Percentiles rank a stretch among this genome's conserved stretches.
Conservation (phyloP, 305 asterid genomes). For the Fraxinus velutina region DNA sequence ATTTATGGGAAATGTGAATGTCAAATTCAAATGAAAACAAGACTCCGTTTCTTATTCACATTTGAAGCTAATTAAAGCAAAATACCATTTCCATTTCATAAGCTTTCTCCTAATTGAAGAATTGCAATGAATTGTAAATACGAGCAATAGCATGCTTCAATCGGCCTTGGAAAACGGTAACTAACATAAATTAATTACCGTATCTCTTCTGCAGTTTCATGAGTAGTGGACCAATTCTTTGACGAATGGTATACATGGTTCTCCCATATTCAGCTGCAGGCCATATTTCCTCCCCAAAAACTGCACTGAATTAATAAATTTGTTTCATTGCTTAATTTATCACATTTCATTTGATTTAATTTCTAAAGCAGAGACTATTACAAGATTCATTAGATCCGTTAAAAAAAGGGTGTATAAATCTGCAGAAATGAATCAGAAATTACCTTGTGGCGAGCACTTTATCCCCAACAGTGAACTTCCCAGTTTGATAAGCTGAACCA, state of each 20-base stretch:
- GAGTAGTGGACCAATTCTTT: constrained; percentile 80
- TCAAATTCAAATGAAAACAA: neutral
- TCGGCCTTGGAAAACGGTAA: neutral
- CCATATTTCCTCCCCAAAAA: constrained; percentile 96
- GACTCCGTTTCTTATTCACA: neutral
- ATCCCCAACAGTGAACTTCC: constrained; percentile 82
- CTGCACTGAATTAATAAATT: constrained; percentile 70
- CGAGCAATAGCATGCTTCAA: neutral
- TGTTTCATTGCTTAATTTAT: constrained; percentile 16
- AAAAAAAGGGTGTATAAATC: neutral
- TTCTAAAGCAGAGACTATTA: neutral
- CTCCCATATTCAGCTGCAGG: constrained; percentile 98
- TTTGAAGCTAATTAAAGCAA: neutral
- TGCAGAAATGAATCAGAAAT: neutral
- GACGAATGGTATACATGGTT: constrained; percentile 94
- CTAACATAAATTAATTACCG: constrained; percentile 38
- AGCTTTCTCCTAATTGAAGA: neutral
- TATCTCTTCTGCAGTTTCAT: constrained; percentile 90
- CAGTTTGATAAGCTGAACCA: constrained; percentile 69
- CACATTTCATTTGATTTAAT: constrained; percentile 10
- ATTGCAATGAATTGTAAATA: neutral
- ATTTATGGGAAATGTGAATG: neutral
- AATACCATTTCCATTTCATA: neutral
- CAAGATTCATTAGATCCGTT: neutral
- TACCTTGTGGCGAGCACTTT: constrained; percentile 92